These are phyloP conservation scores for Tetragonia tetragonoides DNA, from an alignment of 148 eudicot genomes.

Conservation along the genomic window DNA sequence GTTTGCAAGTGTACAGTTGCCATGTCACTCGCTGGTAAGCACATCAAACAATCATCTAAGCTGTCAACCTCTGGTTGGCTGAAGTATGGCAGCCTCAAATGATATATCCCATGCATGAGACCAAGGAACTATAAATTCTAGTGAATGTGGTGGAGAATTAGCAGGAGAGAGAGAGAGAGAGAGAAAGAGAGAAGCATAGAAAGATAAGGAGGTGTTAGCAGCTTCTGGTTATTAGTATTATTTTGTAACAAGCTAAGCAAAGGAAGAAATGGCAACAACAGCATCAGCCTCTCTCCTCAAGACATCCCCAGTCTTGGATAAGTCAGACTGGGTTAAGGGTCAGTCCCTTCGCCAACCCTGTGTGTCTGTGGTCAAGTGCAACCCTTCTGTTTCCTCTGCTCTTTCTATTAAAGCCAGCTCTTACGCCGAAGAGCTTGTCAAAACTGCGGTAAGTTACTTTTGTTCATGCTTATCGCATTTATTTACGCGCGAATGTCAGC, in stretches of 20 bases:
- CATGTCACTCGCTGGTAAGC: neutral
- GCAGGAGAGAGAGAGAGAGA: conserved; percentile 12
- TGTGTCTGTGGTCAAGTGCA: conserved; percentile 38
- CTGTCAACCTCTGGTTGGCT: conserved; percentile 40
- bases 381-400: conserved; percentile 35
- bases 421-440: conserved; percentile 84
- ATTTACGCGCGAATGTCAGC: no score
- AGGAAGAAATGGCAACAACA: conserved; percentile 48
- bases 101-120: conserved; percentile 25
- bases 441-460: conserved; percentile 62
- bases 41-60: conserved; percentile 36
- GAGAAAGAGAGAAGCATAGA: neutral
- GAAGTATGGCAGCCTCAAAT: conserved; percentile 33
- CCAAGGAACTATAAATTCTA: conserved; percentile 14
- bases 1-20: neutral
- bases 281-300: conserved; percentile 64
- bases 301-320: conserved; percentile 54
- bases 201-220: conserved; percentile 4
- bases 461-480: neutral
- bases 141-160: conserved; percentile 8
- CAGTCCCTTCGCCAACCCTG: conserved; percentile 56
- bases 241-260: neutral
- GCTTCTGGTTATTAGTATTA: neutral
- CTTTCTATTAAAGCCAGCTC: conserved; percentile 48
- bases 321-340: conserved; percentile 74